Conservation (phyloP, 2,329 filamentous ascomycete species). For the Ophiostoma fasciatum region DNA sequence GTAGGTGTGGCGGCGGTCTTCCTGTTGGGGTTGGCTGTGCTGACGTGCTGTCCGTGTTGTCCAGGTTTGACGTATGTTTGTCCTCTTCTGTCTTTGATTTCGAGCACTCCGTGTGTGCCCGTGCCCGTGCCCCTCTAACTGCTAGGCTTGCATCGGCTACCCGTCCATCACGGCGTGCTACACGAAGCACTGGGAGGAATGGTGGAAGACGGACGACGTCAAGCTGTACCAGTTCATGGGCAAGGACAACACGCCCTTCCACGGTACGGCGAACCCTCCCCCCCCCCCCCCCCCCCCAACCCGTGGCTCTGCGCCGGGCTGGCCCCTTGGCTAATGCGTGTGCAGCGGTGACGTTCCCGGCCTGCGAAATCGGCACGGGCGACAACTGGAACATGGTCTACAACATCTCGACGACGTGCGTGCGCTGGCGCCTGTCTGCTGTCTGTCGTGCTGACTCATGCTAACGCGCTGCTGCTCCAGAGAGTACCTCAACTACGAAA, state of each 20-base stretch:
- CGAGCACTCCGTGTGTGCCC: too few species aligned
- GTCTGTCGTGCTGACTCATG: not conserved
- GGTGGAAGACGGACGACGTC: constrained; percentile 86
- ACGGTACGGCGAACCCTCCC: too few species aligned
- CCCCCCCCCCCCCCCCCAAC: too few species aligned
- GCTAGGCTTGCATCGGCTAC: constrained; percentile 80
- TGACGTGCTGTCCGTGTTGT: not conserved
- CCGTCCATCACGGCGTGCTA: constrained; percentile 90
- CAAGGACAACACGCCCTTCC: constrained; percentile 73
- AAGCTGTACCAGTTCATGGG: constrained; percentile 91
- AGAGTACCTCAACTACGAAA: constrained; percentile 79
- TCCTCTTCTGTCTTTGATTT: too few species aligned
- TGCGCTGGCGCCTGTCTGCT: too few species aligned
- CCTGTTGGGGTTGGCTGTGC: not conserved
- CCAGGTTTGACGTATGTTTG: constrained; percentile 9
- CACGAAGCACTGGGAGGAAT: constrained; percentile 70
- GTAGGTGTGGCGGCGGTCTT: constrained; percentile 7
- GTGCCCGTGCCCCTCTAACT: too few species aligned
- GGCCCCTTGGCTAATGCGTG: not conserved
- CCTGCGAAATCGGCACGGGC: constrained; percentile 66
- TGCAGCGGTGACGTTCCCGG: constrained; percentile 67
- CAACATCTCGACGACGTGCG: constrained; percentile 62
- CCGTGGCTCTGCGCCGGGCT: too few species aligned
- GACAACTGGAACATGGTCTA: constrained; percentile 84
- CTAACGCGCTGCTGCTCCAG: not conserved